Evolutionary conservation across 2,329 filamentous ascomycete genomes (phyloP).

Genomic region (Nothophaeocryptopus gaeumannii): DNA sequence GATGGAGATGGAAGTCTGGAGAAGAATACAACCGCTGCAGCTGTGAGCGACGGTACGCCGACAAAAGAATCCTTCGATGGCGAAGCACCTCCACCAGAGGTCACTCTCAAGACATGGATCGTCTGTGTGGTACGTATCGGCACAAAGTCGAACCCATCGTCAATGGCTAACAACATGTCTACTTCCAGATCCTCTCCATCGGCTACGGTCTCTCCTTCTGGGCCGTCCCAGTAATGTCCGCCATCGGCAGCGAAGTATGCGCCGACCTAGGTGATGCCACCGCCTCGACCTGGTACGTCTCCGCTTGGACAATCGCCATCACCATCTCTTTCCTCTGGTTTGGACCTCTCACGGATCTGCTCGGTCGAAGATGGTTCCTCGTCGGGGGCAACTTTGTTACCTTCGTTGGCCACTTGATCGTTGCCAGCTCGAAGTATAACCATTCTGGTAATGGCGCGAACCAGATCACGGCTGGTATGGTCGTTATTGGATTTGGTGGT

Average conservation of each 20-base stretch:
- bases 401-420: conserved; percentile 18
- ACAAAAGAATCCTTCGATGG: conserved; percentile 7
- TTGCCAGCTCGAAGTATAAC: conserved; percentile 17
- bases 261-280: conserved; percentile 31
- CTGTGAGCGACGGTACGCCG: conserved; percentile 3
- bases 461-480: conserved; percentile 16
- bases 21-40: not conserved
- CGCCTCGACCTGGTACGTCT: conserved; percentile 34
- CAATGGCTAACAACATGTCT: not conserved
- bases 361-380: conserved; percentile 49
- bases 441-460: conserved; percentile 4
- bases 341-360: conserved; percentile 48
- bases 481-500: conserved; percentile 22
- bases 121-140: conserved; percentile 18
- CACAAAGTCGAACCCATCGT: not conserved
- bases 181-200: conserved; percentile 30
- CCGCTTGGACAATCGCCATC: conserved; percentile 25
- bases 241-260: conserved; percentile 29
- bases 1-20: not conserved
- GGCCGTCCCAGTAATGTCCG: conserved; percentile 32
- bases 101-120: conserved; percentile 26
- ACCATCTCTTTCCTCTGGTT: conserved; percentile 24
- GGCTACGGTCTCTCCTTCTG: conserved; percentile 38
- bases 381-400: conserved; percentile 41
- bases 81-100: conserved; percentile 15